Conservation (phyloP, 495 filamentous ascomycete genomes). For the Penicillium tannophilum region DNA sequence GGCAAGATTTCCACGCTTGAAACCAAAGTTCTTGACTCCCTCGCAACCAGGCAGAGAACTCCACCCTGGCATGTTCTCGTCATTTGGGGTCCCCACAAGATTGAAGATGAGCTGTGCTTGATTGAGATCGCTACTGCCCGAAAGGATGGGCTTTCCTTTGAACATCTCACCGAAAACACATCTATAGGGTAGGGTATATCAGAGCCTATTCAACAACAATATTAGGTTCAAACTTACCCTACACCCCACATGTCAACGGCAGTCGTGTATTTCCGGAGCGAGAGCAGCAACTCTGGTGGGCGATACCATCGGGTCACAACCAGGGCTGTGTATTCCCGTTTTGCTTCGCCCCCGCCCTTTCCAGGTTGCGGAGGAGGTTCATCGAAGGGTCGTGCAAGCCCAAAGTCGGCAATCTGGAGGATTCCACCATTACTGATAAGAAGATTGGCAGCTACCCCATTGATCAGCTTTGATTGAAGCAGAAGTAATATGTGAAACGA, state of each 20-base stretch:
- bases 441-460: slow-evolving; percentile 78
- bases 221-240: slow-evolving; percentile 58
- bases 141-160: slow-evolving; percentile 86
- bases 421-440: slow-evolving; percentile 94
- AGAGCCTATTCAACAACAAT: slow-evolving; percentile 11
- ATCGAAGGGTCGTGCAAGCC: slow-evolving; percentile 90
- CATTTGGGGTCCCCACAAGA: slow-evolving; percentile 88
- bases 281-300: slow-evolving; percentile 88
- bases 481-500: background rate
- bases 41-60: slow-evolving; percentile 78
- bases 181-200: slow-evolving; percentile 42
- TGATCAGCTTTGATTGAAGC: slow-evolving; percentile 26
- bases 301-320: slow-evolving; percentile 98
- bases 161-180: slow-evolving; percentile 99
- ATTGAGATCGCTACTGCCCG: slow-evolving; percentile 83
- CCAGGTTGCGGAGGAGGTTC: slow-evolving; percentile 78
- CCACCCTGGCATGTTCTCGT: slow-evolving; percentile 94
- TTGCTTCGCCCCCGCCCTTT: slow-evolving; percentile 79
- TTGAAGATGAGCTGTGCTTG: slow-evolving; percentile 91
- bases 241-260: slow-evolving; percentile 99
- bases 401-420: slow-evolving; percentile 97
- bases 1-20: slow-evolving; percentile 64
- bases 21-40: slow-evolving; percentile 64
- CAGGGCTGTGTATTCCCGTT: slow-evolving; percentile 87
- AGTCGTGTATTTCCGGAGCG: slow-evolving; percentile 85